A percentile compares a stretch with the other conserved stretches of the same genome.
These are phyloP conservation scores for Pontederia paniculata DNA, from an alignment of 176 grass and related monocot species.

Conservation along the genomic window DNA sequence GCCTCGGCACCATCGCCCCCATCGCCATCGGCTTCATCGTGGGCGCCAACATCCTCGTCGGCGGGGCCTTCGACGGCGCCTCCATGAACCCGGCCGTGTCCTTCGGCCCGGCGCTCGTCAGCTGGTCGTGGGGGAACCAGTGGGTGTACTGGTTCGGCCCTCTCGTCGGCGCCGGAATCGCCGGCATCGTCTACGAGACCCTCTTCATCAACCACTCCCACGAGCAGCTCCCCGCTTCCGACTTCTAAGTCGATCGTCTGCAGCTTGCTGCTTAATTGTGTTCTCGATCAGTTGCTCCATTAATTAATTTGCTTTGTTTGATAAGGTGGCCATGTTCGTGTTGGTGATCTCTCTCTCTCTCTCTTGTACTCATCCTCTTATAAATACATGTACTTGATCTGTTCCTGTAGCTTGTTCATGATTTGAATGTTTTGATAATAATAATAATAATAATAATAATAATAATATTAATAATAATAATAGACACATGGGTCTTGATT, in stretches of 20 bases:
- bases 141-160: conserved; percentile 6
- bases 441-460: too few species aligned
- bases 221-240: background rate
- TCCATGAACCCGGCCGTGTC: conserved; percentile 8
- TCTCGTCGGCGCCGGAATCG: background rate
- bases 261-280: too few species aligned
- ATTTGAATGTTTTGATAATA: too few species aligned
- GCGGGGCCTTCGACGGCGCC: conserved; percentile 3
- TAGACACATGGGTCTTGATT: too few species aligned
- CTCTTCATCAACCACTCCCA: background rate
- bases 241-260: background rate
- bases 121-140: conserved; percentile 1
- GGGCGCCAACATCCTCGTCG: conserved; percentile 1
- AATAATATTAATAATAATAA: too few species aligned
- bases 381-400: too few species aligned
- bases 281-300: too few species aligned
- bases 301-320: too few species aligned
- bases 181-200: background rate
- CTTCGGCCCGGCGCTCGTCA: conserved; percentile 5
- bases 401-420: too few species aligned
- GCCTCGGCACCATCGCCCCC: background rate
- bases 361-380: too few species aligned
- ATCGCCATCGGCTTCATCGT: conserved; percentile 10
- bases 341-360: too few species aligned
- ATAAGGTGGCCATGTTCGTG: too few species aligned